Base-by-base conservation (phyloP, 2,329 filamentous ascomycete species). In the Ascochyta lentis region DNA sequence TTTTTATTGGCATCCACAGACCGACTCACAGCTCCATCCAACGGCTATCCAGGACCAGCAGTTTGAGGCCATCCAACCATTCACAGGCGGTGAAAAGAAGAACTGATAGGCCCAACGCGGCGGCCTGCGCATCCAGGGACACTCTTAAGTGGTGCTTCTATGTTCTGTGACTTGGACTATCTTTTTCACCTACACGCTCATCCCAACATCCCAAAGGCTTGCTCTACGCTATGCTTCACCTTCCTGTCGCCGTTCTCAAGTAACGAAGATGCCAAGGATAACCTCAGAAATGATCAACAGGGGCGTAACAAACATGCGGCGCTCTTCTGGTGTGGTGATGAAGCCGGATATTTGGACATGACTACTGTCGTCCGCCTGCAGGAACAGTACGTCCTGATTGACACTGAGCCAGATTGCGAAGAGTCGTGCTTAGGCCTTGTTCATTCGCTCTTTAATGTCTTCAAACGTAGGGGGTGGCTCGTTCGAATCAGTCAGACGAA, bases 251-350 rank as follows among this genome's bases (percentile, higher is more conserved):
- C 19, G 19, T 19, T 19, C 19, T 19, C 19, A 3, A 19, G 80
- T 6, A 1, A 80, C 60, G 41, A 85, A 81, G 0, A 80, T 12
- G 0, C 23, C 57, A 0, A 86, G 55, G 0, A 86, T 77, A 0
- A 55, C 54, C 3, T 81, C 63, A 0, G 77, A 74, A 1, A 84
- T 74, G 1, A 74, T 64, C 42, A 84, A 81, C 6, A 83, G 80
- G 0, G 74, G 53, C 0, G 60, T 54, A 0, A 79, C 78, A 43
- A 86, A 71, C 45, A 85, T 82, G 0, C 86, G 77, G 0, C 80
- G 73, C 23, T 81, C 76, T 0, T 53, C 50, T 0, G 19, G 19
- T 19, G 19, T 19, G 19, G 19, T 19, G 19, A 19, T 3, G 19
- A 3, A 19, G 19, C 19, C 19, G 19, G 19, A 2, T 19, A 19